These are phyloP conservation scores for Solanum clarkiae DNA, from an alignment of 257 asterid genomes.

Conservation along the genomic window DNA sequence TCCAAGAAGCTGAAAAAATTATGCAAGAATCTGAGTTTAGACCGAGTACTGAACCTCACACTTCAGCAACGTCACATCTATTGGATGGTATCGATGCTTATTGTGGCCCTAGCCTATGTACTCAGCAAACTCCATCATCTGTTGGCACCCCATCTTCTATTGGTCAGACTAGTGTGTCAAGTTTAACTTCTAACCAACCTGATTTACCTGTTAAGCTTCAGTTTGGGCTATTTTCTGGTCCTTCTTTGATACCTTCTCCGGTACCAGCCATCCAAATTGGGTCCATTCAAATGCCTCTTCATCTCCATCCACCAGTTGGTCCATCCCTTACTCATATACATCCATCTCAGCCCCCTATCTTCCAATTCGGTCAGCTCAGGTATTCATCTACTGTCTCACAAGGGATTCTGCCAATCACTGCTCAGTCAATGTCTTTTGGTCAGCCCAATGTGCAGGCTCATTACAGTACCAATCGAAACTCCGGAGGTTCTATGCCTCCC, in stretches of 20 bases:
- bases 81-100: slow-evolving; percentile 25
- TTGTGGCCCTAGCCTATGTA: slow-evolving; percentile 13
- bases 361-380: slow-evolving; percentile 82
- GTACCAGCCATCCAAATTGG: slow-evolving; percentile 98
- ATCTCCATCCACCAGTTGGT: slow-evolving; percentile 61
- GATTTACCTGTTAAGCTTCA: slow-evolving; percentile 71
- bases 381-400: slow-evolving; percentile 61
- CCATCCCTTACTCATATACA: slow-evolving; percentile 51
- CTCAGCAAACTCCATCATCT: slow-evolving; percentile 28
- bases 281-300: slow-evolving; percentile 97
- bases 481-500: slow-evolving; percentile 26
- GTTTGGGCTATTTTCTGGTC: slow-evolving; percentile 96
- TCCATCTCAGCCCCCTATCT: slow-evolving; percentile 64
- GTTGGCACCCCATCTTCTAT: slow-evolving; percentile 21
- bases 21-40: slow-evolving; percentile 31
- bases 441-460: slow-evolving; percentile 46
- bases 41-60: slow-evolving; percentile 15
- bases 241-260: slow-evolving; percentile 83
- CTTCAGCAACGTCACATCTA: slow-evolving; percentile 21
- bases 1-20: slow-evolving; percentile 22
- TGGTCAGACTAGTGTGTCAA: slow-evolving; percentile 24
- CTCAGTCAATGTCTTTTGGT: slow-evolving; percentile 50
- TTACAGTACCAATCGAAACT: slow-evolving; percentile 30
- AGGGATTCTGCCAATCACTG: slow-evolving; percentile 48
- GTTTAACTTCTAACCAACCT: slow-evolving; percentile 29